Base-by-base conservation (phyloP, 179 eudicot species). In the Camellia oleifera region DNA sequence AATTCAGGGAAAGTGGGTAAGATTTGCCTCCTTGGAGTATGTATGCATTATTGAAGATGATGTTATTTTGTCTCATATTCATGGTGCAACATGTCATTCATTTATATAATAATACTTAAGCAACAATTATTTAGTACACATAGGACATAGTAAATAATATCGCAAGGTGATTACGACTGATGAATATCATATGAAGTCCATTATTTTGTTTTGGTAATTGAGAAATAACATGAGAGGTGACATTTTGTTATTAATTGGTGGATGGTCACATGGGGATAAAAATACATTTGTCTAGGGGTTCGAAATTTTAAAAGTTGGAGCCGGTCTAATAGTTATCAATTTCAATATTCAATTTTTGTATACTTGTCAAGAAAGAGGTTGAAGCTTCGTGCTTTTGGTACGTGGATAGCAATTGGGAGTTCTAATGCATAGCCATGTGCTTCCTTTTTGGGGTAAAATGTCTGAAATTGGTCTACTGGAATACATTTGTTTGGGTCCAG, bases 21-120 rank as follows among this genome's bases (percentile, higher is more conserved):
- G 85, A 75, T 85, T 85, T 89, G 84, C 88, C 72, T 81, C 80
- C 54, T 81, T 78, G 75, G 80, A 76, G 85, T 32, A 32, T 32
- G 40, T 71, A 58, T 75, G 75, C 80, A 84, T 67, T 54, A 79
- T 44, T 45, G 74, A 53, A 12, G 67, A 9, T 44, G 32, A 65
- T 82, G 61, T 74, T 60, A 18, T 46, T 7, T 67, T 74, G 81
- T 82, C 63, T 75, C 78, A 61, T 77, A 76, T 20, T 77, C 65
- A 79, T 14, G 3, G 26, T 62, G 15, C 4, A 14, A 69, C 2
- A 44, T 56, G 23, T 40, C 7, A 48, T 48, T 48, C 8, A 48
- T 48, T 4, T 48, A 48, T 12, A 67, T n/a, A 66, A 32, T 32
- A 32, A 26, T 26, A 26, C 32, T 26, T 26, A 26, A 26, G 32